These are phyloP conservation scores for Ogataea trehalophila DNA, from an alignment of 805 yeast species.

Conservation along the genomic window DNA sequence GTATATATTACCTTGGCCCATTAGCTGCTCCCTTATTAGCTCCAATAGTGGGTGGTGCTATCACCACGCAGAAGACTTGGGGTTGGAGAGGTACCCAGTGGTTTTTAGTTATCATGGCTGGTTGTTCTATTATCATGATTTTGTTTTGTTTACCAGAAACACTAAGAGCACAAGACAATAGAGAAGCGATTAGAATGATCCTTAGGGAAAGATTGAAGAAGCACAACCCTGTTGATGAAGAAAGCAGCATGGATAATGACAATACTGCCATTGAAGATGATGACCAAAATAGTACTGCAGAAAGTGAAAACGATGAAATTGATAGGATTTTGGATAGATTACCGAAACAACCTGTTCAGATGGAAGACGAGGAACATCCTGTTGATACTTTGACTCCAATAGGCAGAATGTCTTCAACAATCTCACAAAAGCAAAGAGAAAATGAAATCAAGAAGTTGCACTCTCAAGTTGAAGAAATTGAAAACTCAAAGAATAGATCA, in stretches of 20 bases:
- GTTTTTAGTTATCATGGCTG: constrained; percentile 69
- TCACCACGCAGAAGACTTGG: constrained; percentile 51
- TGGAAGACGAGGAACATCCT: constrained; percentile 22
- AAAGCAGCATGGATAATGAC: constrained; percentile 5
- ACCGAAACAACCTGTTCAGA: constrained; percentile 23
- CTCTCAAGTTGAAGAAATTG: constrained; percentile 18
- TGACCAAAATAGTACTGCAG: constrained; percentile 3
- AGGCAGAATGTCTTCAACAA: constrained; percentile 27
- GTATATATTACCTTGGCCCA: constrained; percentile 75
- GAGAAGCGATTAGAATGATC: constrained; percentile 46
- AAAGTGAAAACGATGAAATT: constrained; percentile 22
- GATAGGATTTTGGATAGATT: constrained; percentile 33
- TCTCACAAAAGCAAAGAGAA: constrained; percentile 15
- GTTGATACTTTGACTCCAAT: constrained; percentile 34
- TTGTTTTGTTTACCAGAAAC: constrained; percentile 75
- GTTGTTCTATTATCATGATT: constrained; percentile 43
- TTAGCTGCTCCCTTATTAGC: constrained; percentile 75
- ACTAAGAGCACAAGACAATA: constrained; percentile 56
- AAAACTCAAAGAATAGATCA: constrained; percentile 14
- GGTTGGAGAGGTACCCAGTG: constrained; percentile 91
- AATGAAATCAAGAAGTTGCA: constrained; percentile 17
- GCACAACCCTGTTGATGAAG: constrained; percentile 11
- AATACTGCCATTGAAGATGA: constrained; percentile 8
- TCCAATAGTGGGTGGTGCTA: constrained; percentile 77
- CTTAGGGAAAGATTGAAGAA: constrained; percentile 33